These are phyloP conservation scores for Pseudogymnoascus pannorum DNA, from an alignment of 2,329 filamentous ascomycete genomes.

Conservation along the genomic window DNA sequence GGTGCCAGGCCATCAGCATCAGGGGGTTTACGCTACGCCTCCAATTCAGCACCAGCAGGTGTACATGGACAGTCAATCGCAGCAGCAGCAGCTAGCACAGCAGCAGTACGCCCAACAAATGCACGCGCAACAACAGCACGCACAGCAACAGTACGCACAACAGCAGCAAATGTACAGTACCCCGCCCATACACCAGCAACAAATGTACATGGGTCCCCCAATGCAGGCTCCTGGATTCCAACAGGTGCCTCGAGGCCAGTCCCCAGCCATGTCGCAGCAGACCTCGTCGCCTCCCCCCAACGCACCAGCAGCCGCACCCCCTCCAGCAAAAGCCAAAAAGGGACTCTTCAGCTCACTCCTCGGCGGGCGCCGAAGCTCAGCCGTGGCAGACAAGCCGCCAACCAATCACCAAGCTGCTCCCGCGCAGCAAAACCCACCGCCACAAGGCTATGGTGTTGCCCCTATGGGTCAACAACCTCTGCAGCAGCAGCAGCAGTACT, in stretches of 20 bases:
- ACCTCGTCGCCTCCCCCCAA: neutral
- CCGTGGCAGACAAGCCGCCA: neutral
- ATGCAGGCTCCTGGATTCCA: slow-evolving; percentile 1
- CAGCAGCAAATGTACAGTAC: slow-evolving; percentile 4
- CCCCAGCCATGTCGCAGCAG: neutral
- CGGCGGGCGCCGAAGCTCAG: neutral
- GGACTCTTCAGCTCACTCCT: neutral
- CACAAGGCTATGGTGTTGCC: neutral
- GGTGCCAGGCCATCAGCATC: neutral
- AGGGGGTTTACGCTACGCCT: neutral
- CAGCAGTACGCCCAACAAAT: slow-evolving; percentile 11
- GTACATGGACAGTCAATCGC: neutral
- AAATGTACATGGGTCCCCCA: neutral
- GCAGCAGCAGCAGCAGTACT: slow-evolving; percentile 20
- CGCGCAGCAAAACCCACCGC: neutral
- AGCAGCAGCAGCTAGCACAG: slow-evolving; percentile 12
- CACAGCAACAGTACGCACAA: slow-evolving; percentile 9
- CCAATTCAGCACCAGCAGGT: neutral
- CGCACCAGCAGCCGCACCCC: neutral
- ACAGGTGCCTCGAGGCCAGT: slow-evolving; percentile 6
- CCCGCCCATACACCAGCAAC: neutral
- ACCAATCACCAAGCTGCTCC: neutral
- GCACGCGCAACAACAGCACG: slow-evolving; percentile 9
- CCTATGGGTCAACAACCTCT: slow-evolving; percentile 12
- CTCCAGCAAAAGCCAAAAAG: neutral